phyloP scores from a whole-genome alignment of 2,329 filamentous ascomycete species.

The Aciculosporium take region DNA sequence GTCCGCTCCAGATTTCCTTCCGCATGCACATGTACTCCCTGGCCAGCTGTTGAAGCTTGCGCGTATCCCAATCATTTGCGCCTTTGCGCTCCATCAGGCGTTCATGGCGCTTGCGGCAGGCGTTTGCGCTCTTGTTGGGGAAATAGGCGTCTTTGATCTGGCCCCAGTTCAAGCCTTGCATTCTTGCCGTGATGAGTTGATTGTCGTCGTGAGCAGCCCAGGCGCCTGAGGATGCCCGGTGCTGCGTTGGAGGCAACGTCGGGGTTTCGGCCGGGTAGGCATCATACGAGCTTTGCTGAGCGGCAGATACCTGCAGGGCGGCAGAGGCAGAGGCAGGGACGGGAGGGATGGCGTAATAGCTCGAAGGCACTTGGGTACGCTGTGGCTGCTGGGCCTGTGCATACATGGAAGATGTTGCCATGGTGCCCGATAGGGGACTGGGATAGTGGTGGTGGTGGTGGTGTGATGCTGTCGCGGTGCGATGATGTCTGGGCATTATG shows the following conservation, averaged over 20 bases:
- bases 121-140: conserved; percentile 63
- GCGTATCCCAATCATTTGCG: conserved; percentile 63
- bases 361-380: conserved; percentile 24
- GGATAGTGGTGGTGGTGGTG: conserved; percentile 17
- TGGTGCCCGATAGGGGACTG: conserved; percentile 24
- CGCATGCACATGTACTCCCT: conserved; percentile 67
- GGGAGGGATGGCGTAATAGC: conserved; percentile 26
- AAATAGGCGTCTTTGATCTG: conserved; percentile 68
- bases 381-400: conserved; percentile 25
- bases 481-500: conserved; percentile 32
- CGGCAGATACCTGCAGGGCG: conserved; percentile 8
- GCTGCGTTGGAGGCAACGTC: conserved; percentile 29
- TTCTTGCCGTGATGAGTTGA: conserved; percentile 54
- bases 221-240: conserved; percentile 46
- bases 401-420: conserved; percentile 29
- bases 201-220: conserved; percentile 68
- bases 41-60: conserved; percentile 60
- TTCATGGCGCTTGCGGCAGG: conserved; percentile 81
- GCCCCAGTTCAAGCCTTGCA: conserved; percentile 68
- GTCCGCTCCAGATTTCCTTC: conserved; percentile 65
- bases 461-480: conserved; percentile 22
- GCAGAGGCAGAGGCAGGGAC: conserved; percentile 19
- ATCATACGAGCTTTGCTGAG: conserved; percentile 22
- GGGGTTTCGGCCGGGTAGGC: conserved; percentile 22
- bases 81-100: conserved; percentile 63